phyloP scores from a whole-genome alignment of 2,329 filamentous ascomycete species.

The Diaporthe amygdali region DNA sequence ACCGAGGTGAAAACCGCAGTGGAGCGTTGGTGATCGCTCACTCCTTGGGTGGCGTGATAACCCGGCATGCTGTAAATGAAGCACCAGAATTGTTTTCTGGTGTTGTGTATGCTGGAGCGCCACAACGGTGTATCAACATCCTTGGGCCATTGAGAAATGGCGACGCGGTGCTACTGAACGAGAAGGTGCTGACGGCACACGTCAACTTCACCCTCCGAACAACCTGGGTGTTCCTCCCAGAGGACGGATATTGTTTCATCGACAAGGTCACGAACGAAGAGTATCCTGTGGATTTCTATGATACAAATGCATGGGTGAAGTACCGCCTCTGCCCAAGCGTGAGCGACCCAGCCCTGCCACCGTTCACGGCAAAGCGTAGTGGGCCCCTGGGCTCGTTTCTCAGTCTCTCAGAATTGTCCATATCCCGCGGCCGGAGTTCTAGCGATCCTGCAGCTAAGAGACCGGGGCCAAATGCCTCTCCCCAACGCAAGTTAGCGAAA shows the following conservation, averaged over 20 bases:
- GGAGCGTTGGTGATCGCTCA: slow-evolving; percentile 87
- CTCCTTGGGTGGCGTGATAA: slow-evolving; percentile 86
- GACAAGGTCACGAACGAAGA: slow-evolving; percentile 81
- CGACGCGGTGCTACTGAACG: slow-evolving; percentile 89
- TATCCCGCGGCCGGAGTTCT: slow-evolving; percentile 48
- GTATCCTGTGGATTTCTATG: slow-evolving; percentile 85
- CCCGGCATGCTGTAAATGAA: slow-evolving; percentile 84
- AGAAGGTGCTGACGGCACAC: slow-evolving; percentile 86
- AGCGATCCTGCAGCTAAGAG: slow-evolving; percentile 40
- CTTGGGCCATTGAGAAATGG: slow-evolving; percentile 88
- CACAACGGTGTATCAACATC: slow-evolving; percentile 88
- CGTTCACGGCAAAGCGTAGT: slow-evolving; percentile 45
- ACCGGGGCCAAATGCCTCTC: slow-evolving; percentile 31
- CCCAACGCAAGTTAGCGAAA: slow-evolving; percentile 36
- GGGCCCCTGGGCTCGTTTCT: slow-evolving; percentile 51
- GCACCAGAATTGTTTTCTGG: slow-evolving; percentile 85
- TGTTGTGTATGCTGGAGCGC: slow-evolving; percentile 84
- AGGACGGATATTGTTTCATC: slow-evolving; percentile 87
- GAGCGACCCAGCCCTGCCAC: slow-evolving; percentile 64
- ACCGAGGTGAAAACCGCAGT: slow-evolving; percentile 58
- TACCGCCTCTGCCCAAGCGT: slow-evolving; percentile 81
- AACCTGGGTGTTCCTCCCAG: slow-evolving; percentile 82
- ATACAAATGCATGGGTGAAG: slow-evolving; percentile 79
- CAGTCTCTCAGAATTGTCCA: slow-evolving; percentile 49
- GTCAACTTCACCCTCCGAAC: slow-evolving; percentile 93